Conservation (phyloP, 441 rosid genomes). For the Daphne laureola region DNA sequence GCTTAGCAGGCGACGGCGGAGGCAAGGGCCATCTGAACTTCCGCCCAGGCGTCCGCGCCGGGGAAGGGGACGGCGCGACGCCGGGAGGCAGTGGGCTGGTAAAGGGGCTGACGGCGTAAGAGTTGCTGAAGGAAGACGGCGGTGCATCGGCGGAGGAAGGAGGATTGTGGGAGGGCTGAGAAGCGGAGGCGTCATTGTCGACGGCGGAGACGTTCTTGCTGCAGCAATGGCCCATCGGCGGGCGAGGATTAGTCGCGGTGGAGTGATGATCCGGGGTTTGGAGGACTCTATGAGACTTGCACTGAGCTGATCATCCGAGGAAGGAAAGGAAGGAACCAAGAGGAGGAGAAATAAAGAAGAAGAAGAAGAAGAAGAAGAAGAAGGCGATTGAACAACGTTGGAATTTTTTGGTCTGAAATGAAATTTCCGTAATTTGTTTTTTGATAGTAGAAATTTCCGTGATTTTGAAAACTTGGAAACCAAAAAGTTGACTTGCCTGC, state of each 20-base stretch:
- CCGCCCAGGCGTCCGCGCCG: conserved; percentile 56
- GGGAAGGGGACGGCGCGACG: conserved; percentile 44
- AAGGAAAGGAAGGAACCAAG: too few species aligned
- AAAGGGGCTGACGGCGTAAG: conserved; percentile 52
- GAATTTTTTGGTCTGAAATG: not conserved
- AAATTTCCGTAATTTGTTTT: too few species aligned
- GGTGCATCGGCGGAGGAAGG: conserved; percentile 8
- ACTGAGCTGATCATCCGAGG: not conserved
- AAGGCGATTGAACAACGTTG: not conserved
- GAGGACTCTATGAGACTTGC: not conserved
- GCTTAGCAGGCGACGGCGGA: conserved; percentile 75
- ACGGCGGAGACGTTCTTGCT: conserved; percentile 40
- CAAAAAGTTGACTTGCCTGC: too few species aligned
- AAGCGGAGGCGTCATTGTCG: conserved; percentile 23
- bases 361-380: too few species aligned
- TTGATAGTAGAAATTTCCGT: too few species aligned
- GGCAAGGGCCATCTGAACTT: conserved; percentile 70
- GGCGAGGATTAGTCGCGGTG: conserved; percentile 5
- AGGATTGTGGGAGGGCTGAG: conserved; percentile 12
- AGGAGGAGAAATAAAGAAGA: not conserved
- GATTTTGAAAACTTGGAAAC: too few species aligned
- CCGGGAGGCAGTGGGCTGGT: conserved; percentile 59
- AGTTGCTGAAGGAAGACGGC: conserved; percentile 28
- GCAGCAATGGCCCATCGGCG: conserved; percentile 74
- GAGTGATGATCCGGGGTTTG: conserved; percentile 12